Conservation (phyloP, 176 grass and related monocot genomes). For the Musa troglodytarum region DNA sequence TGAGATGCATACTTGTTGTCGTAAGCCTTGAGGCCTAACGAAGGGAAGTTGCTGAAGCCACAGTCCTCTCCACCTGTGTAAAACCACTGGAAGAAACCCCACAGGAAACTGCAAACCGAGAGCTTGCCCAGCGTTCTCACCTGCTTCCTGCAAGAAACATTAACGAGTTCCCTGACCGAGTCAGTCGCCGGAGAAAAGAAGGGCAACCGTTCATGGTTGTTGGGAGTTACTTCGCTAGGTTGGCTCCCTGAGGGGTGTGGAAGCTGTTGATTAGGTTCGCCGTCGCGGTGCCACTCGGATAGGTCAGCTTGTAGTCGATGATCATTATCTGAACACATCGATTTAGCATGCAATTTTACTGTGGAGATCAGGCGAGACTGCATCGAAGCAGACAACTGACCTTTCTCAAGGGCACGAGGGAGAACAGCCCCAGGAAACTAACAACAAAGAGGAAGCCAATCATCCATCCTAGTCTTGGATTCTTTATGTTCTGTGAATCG, state of each 20-base stretch:
- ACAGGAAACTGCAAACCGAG: conserved; percentile 41
- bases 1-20: conserved; percentile 26
- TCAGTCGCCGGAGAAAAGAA: not conserved
- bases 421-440: conserved; percentile 8
- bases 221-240: conserved; percentile 43
- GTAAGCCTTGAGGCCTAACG: conserved; percentile 55
- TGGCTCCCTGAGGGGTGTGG: conserved; percentile 62
- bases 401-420: conserved; percentile 8
- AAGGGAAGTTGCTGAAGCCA: conserved; percentile 46
- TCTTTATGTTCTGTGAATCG: not conserved
- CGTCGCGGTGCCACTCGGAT: conserved; percentile 73
- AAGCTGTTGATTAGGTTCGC: conserved; percentile 82
- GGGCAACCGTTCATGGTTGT: not conserved
- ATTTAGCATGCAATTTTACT: too few relatives aligned
- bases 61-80: conserved; percentile 62
- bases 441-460: conserved; percentile 6
- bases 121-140: conserved; percentile 42
- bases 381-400: not conserved
- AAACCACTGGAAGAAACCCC: conserved; percentile 97
- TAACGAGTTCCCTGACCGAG: not conserved
- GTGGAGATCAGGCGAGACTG: too few relatives aligned
- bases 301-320: conserved; percentile 73
- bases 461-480: conserved; percentile 1
- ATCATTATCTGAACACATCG: conserved; percentile 50
- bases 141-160: conserved; percentile 31